Evolutionary conservation across 139 green algal species (phyloP).

Genomic region (Edaphochlamys debaryana): DNA sequence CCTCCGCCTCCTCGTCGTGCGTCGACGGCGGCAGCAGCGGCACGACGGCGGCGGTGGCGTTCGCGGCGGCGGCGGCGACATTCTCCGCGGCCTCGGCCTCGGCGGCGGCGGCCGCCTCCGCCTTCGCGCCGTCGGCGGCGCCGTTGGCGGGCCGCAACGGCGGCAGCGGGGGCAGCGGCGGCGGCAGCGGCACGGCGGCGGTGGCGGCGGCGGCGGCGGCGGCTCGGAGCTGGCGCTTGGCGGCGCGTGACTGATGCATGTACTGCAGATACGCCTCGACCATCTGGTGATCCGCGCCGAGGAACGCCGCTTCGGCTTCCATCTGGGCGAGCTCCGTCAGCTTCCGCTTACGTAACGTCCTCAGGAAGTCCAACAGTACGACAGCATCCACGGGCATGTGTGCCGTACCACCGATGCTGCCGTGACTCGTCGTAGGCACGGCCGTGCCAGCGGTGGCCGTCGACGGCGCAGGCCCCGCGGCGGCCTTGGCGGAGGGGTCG

Average conservation of each 20-base stretch:
- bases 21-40: neutral
- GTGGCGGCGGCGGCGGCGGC: neutral
- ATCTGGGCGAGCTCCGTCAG: conserved; percentile 25
- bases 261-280: conserved; percentile 38
- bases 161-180: neutral
- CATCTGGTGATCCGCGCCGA: neutral
- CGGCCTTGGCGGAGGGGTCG: neutral
- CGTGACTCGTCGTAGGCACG: too few species aligned
- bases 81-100: too few species aligned
- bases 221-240: conserved; percentile 7
- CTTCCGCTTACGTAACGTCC: conserved; percentile 45
- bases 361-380: conserved; percentile 53
- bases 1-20: neutral
- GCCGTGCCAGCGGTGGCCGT: neutral
- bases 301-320: neutral
- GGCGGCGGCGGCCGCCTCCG: too few species aligned
- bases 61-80: neutral
- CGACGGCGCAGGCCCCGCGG: neutral
- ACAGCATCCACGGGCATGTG: neutral
- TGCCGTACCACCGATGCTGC: neutral
- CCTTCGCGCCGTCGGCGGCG: neutral
- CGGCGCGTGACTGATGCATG: neutral
- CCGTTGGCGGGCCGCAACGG: neutral
- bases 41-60: neutral
- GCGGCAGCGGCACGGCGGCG: neutral